Evolutionary conservation across 495 filamentous ascomycete species (phyloP).

Genomic region (Lophium mytilinum): DNA sequence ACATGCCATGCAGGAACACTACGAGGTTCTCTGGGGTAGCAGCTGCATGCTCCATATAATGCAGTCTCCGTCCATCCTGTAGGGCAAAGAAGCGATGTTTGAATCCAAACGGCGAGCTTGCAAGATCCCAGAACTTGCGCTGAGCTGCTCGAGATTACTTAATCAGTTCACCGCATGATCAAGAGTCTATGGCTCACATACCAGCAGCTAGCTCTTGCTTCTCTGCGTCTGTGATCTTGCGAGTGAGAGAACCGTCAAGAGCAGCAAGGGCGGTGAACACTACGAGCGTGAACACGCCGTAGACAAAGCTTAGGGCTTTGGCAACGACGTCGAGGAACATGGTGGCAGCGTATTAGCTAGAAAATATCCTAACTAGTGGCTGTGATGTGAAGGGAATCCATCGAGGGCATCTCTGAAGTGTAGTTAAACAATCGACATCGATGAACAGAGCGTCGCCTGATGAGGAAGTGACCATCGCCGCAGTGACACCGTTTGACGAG

Average conservation of each 20-base stretch:
- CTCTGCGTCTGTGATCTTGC: constrained; percentile 6
- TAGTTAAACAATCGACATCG: too few species aligned
- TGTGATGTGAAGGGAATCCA: too few species aligned
- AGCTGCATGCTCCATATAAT: constrained; percentile 37
- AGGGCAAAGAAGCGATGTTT: constrained; percentile 42
- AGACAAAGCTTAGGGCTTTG: constrained; percentile 10
- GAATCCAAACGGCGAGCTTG: constrained; percentile 34
- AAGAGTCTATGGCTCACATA: constrained; percentile 8
- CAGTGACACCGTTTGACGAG: too few species aligned
- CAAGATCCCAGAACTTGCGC: constrained; percentile 41
- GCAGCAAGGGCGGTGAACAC: background rate
- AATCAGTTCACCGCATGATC: background rate
- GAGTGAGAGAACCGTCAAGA: constrained; percentile 9
- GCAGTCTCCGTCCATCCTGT: constrained; percentile 43
- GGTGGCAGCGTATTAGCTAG: background rate
- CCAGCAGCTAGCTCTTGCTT: constrained; percentile 14
- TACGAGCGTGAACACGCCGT: constrained; percentile 12
- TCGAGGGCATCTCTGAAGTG: too few species aligned
- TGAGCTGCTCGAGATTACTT: constrained; percentile 11
- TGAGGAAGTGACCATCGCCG: too few species aligned
- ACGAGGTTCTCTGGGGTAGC: constrained; percentile 36
- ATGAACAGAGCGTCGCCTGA: too few species aligned
- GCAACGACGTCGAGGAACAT: background rate
- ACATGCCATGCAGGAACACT: constrained; percentile 45
- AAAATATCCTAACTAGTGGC: too few species aligned